These are phyloP conservation scores for Fusarium musae DNA, from an alignment of 2,329 filamentous ascomycete species.

Conservation along the genomic window DNA sequence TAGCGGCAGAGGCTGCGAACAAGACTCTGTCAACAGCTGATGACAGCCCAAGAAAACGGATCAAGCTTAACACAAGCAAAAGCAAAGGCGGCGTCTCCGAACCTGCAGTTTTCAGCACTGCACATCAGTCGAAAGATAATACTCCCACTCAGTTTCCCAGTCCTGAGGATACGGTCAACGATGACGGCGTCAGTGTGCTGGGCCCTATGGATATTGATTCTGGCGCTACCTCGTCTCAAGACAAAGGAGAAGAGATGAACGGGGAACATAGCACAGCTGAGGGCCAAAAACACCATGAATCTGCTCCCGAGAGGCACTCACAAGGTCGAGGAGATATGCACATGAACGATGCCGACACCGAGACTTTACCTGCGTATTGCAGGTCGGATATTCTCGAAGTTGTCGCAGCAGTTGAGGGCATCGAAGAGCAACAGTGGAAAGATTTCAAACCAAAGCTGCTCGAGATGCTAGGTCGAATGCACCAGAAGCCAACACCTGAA, in stretches of 20 bases:
- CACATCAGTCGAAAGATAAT: background rate
- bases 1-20: background rate
- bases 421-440: background rate
- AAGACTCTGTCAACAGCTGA: background rate
- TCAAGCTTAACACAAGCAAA: conserved; percentile 3
- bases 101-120: background rate
- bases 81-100: background rate
- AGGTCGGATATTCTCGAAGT: conserved; percentile 13
- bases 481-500: background rate
- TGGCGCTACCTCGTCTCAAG: background rate
- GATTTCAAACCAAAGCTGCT: conserved; percentile 20
- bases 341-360: conserved; percentile 7
- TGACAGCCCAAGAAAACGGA: conserved; percentile 2
- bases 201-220: conserved; percentile 5
- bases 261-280: background rate
- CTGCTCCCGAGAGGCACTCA: background rate
- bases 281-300: background rate
- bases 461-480: conserved; percentile 15
- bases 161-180: background rate
- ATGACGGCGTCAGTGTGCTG: background rate
- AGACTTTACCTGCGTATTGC: background rate
- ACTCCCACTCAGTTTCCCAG: background rate
- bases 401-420: background rate
- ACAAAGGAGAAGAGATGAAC: background rate
- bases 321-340: background rate